phyloP scores from a whole-genome alignment of 1,284 basidiomycete species.

The Papiliotrema flavescens region DNA sequence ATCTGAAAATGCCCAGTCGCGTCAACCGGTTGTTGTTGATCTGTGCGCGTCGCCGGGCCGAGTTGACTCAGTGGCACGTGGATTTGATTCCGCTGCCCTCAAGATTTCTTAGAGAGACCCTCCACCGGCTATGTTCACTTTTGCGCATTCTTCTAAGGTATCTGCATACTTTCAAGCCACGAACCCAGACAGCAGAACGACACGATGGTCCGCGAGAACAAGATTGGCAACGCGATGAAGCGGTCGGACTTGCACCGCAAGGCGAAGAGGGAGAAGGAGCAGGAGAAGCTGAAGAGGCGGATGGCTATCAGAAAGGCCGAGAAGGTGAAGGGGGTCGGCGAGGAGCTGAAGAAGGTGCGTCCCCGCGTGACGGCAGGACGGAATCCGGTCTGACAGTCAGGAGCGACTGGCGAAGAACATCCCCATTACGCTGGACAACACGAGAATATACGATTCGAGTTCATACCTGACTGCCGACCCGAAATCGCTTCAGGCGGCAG shows the following conservation, averaged over 20 bases:
- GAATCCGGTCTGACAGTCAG: slow-evolving; percentile 48
- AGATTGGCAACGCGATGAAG: slow-evolving; percentile 80
- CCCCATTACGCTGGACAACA: slow-evolving; percentile 90
- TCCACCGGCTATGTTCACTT: background rate
- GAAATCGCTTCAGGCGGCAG: slow-evolving; percentile 40
- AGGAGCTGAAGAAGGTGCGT: slow-evolving; percentile 36
- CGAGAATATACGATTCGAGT: slow-evolving; percentile 75
- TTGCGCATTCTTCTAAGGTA: background rate
- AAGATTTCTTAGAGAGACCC: background rate
- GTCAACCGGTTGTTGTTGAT: background rate
- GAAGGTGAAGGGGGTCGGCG: slow-evolving; percentile 34
- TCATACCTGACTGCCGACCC: slow-evolving; percentile 73
- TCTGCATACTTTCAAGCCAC: background rate
- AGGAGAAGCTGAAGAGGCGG: slow-evolving; percentile 75
- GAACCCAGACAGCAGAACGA: too few relatives aligned
- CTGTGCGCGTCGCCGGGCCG: background rate
- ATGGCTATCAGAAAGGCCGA: slow-evolving; percentile 55
- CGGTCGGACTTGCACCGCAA: slow-evolving; percentile 71
- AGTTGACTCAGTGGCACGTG: background rate
- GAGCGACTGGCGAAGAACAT: slow-evolving; percentile 79
- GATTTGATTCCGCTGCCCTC: slow-evolving; percentile 1
- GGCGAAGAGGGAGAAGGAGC: slow-evolving; percentile 70
- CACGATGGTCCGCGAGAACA: slow-evolving; percentile 44
- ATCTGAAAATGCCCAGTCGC: background rate
- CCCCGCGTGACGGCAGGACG: too few relatives aligned